phyloP scores from a whole-genome alignment of 2,329 filamentous ascomycete species.

The Penicillium occitanis region DNA sequence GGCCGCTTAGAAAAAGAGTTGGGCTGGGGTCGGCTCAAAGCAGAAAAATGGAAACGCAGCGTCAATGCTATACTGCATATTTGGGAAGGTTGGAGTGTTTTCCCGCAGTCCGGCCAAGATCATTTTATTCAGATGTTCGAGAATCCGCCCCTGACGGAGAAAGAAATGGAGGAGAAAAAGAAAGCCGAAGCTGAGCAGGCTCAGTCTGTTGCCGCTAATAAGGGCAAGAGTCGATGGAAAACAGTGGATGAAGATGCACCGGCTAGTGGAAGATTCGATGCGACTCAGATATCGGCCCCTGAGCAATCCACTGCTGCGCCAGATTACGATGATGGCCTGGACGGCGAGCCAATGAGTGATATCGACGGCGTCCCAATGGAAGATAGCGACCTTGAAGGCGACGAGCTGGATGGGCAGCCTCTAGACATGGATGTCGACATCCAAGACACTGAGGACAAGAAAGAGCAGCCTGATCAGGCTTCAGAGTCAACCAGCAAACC shows the following conservation, averaged over 20 bases:
- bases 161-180: constrained; percentile 47
- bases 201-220: constrained; percentile 35
- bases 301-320: constrained; percentile 34
- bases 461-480: constrained; percentile 26
- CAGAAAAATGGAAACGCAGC: constrained; percentile 81
- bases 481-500: constrained; percentile 22
- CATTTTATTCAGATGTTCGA: constrained; percentile 70
- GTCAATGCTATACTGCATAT: constrained; percentile 66
- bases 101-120: constrained; percentile 71
- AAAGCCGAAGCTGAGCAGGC: constrained; percentile 44
- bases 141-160: constrained; percentile 60
- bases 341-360: constrained; percentile 49
- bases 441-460: constrained; percentile 24
- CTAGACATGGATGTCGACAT: constrained; percentile 30
- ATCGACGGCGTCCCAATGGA: constrained; percentile 49
- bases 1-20: constrained; percentile 70
- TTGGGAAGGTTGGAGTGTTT: constrained; percentile 67
- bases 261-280: constrained; percentile 33
- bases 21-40: constrained; percentile 76
- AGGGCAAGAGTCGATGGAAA: constrained; percentile 49
- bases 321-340: constrained; percentile 40
- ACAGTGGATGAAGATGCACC: constrained; percentile 46
- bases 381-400: constrained; percentile 51
- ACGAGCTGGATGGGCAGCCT: constrained; percentile 47
- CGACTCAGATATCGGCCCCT: constrained; percentile 28